Conservation (phyloP, 495 filamentous ascomycete genomes). For the Durotheca rogersii region DNA sequence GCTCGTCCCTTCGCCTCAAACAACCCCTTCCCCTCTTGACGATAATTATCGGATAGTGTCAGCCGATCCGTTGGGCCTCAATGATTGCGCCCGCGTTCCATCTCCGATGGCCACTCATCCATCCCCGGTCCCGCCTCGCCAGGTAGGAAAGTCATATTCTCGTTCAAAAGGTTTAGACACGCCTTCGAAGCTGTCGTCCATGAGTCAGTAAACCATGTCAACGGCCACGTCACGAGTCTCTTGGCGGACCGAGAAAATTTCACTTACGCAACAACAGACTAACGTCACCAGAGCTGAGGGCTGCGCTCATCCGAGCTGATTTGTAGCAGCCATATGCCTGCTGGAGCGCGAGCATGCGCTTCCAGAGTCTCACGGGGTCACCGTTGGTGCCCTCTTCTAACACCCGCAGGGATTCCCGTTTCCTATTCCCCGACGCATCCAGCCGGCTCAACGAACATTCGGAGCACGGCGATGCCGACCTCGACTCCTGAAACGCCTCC, state of each 20-base stretch:
- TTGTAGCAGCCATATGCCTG: slow-evolving; percentile 47
- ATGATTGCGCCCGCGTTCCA: slow-evolving; percentile 3
- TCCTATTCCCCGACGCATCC: slow-evolving; percentile 18
- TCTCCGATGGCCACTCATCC: slow-evolving; percentile 7
- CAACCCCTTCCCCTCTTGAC: neutral
- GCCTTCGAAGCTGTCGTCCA: slow-evolving; percentile 39
- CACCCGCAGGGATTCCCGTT: slow-evolving; percentile 33
- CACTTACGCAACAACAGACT: slow-evolving; percentile 43
- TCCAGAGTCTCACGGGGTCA: slow-evolving; percentile 44
- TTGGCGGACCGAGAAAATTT: neutral
- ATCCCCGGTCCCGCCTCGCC: slow-evolving; percentile 31
- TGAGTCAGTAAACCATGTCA: slow-evolving; percentile 13
- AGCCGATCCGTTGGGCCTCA: neutral
- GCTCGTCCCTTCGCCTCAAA: neutral
- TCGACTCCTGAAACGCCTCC: slow-evolving; percentile 16
- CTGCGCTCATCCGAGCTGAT: slow-evolving; percentile 47
- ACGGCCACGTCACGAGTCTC: slow-evolving; percentile 1
- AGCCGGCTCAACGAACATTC: slow-evolving; percentile 12
- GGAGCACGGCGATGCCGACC: slow-evolving; percentile 31
- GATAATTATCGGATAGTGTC: neutral
- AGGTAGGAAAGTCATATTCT: slow-evolving; percentile 44
- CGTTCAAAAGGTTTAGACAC: slow-evolving; percentile 47
- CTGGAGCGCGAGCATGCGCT: slow-evolving; percentile 49
- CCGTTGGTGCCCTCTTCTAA: slow-evolving; percentile 35
- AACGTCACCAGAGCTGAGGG: slow-evolving; percentile 39